phyloP scores from a whole-genome alignment of 768 basidiomycete species.

The Plicaturopsis crispa region DNA sequence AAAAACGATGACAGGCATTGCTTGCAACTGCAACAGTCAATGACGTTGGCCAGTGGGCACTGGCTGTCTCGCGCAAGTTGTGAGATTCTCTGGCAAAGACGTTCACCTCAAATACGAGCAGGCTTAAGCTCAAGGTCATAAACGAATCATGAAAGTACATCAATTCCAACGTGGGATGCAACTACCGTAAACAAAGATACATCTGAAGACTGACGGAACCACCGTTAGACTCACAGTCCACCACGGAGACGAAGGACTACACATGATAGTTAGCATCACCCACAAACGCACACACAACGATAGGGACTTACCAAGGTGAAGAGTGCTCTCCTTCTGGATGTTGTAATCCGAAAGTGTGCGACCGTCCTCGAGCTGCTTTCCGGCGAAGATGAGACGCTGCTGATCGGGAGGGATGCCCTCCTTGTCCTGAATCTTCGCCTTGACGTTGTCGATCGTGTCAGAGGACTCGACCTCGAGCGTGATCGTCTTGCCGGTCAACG shows the following conservation, averaged over 20 bases:
- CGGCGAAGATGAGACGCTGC: constrained; percentile 71
- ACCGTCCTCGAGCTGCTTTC: constrained; percentile 74
- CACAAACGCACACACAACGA: not conserved
- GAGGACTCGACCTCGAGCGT: constrained; percentile 71
- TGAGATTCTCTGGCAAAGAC: too few species aligned
- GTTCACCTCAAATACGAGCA: too few species aligned
- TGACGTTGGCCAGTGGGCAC: too few species aligned
- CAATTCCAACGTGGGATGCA: too few species aligned
- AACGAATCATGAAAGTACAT: too few species aligned
- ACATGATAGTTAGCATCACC: constrained; percentile 2
- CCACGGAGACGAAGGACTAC: constrained; percentile 74
- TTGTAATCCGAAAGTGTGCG: constrained; percentile 74
- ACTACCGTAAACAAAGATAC: too few species aligned
- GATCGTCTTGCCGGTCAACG: constrained; percentile 71
- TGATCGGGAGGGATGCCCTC: constrained; percentile 76
- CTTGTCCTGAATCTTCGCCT: constrained; percentile 75
- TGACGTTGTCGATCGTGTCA: constrained; percentile 73
- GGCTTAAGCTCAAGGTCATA: too few species aligned
- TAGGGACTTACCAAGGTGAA: constrained; percentile 41
- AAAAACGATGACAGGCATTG: too few species aligned
- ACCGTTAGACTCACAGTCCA: constrained; percentile 42
- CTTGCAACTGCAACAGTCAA: too few species aligned
- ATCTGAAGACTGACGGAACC: too few species aligned
- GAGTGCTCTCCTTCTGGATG: constrained; percentile 69
- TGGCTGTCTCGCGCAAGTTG: too few species aligned